Conservation (phyloP, 2,329 filamentous ascomycete species). For the Neofusicoccum ribis region DNA sequence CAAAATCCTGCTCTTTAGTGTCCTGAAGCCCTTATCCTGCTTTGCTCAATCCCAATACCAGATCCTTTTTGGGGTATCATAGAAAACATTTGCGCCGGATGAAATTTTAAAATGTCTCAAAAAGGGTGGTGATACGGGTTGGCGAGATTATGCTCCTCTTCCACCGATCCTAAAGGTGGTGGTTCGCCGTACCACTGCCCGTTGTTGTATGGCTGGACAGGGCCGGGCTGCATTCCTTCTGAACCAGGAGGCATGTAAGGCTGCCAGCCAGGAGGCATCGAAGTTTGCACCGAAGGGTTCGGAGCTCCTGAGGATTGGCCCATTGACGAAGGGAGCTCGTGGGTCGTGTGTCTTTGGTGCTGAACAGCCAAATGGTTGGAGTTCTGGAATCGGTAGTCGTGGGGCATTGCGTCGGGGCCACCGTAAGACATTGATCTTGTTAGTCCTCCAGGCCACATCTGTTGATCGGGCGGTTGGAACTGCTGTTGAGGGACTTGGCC, state of each 20-base stretch:
- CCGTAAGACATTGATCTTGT: constrained; percentile 42
- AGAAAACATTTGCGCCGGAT: constrained; percentile 18
- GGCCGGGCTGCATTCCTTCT: constrained; percentile 1
- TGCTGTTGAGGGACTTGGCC: constrained; percentile 37
- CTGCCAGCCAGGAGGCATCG: constrained; percentile 8
- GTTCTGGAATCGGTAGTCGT: constrained; percentile 28
- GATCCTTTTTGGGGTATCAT: constrained; percentile 19
- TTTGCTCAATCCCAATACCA: constrained; percentile 1
- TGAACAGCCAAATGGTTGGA: neutral
- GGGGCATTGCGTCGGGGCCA: constrained; percentile 38
- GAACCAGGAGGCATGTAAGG: neutral
- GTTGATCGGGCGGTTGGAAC: constrained; percentile 31
- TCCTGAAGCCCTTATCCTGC: neutral
- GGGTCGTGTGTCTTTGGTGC: neutral
- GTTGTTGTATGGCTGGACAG: constrained; percentile 12
- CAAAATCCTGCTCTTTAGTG: neutral
- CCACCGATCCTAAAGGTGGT: constrained; percentile 4
- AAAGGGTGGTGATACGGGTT: constrained; percentile 15
- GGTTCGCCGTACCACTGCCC: constrained; percentile 11
- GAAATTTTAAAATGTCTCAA: constrained; percentile 1
- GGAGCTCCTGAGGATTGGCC: neutral
- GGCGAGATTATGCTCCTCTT: constrained; percentile 11
- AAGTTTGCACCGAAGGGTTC: neutral
- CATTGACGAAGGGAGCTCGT: neutral
- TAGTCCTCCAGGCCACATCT: constrained; percentile 33